Base-by-base conservation (phyloP, 208 protist genomes). In the Trypanosoma scelopori region DNA sequence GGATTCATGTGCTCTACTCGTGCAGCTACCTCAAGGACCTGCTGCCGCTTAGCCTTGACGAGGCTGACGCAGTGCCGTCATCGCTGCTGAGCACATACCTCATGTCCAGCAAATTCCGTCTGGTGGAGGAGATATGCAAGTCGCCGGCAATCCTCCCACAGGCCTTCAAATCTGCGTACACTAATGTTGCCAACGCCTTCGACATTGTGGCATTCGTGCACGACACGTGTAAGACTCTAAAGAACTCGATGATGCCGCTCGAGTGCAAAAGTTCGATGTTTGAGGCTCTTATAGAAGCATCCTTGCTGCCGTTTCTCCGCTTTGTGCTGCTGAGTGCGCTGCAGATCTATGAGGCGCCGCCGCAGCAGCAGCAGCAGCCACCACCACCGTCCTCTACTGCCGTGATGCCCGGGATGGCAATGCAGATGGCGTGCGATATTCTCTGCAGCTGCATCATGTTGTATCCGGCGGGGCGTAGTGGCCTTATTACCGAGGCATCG, bases 1-100 rank as follows among this genome's bases (percentile, higher is more conserved):
- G 75, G 45, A 86, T 90, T 61, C 88, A 94, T 60, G 70, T 87
- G 48, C 59, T 94, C 47, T 88, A 91, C 70, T 71, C 88, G 16
- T 84, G 74, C 37, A 61, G 69, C 18, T 92, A 74, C 55, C 56
- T 94, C 42, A 87, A 79, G 65, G 88, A 94, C 39, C 66, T 91
- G 12, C 70, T 94, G 5, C 88, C 85, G 0, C 78, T 94, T 1
- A 83, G 62, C 48, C 74, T 94, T n/a, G 82, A 94, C 35, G 85
- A 87, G 27, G 79, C 78, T 7, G 88, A 94, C 50, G 80, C 70
- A 16, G 50, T 73, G 28, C 62, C 70, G 18, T 61, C 53, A 25
- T 90, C 83, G 20, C 57, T 89, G 49, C 70, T 94, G n/a, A 80
- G 60, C 68, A 71, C 49, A 39, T 85, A 82, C 52, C 59, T 89